Evolutionary conservation across 495 filamentous ascomycete species (phyloP), one percentile per base, ranked within the genome.

Genomic region (Saxophila tyrrhenica): DNA sequence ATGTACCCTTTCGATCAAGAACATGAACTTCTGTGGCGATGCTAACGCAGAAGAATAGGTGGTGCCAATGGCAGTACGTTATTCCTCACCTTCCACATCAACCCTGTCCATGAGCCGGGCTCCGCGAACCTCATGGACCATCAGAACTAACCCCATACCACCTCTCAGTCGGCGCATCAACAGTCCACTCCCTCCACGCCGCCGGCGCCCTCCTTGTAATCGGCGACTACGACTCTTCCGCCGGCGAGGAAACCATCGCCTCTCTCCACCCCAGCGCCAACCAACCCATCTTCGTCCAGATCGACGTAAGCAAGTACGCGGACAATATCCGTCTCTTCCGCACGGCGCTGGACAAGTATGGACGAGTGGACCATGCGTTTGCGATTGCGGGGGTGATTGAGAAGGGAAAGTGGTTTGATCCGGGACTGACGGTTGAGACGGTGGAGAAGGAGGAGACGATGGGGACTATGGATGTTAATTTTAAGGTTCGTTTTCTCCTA

Each of bases 291-390:
- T 62, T 62, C 41, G 44, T 56, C 32, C 60, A 49, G 25, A 54
- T 45, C 44, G 57, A 62, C 38, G 60, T 50, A 3, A 50, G 52
- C 16, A 25, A 17, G 13, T 62, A 62, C 43, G 35, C 39, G 16
- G 52, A 59, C 43, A 60, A 59, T 38, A 25, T 62, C 20, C 17
- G 22, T 13, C 57, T 62, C 32, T 62, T 62, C 53, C 32, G 51
- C 29, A 32, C 55, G 15, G 55, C 55, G 2, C 44, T 55, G 22
- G 41, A 50, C 20, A 24, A 25, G 10, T 56, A 47, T 52, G 55
- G 55, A n/a, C 51, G 48, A 8, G 46, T 61, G 48, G 62, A 64
- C 56, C 58, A 61, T 29, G 62, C 62, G 8, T 50, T 64, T 24
- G 53, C 62, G 3, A 50, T 43, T 20, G 62, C 62, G 20, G 62